phyloP scores from a whole-genome alignment of 176 grass and related monocot genomes.

The Hyparrhenia diplandra region DNA sequence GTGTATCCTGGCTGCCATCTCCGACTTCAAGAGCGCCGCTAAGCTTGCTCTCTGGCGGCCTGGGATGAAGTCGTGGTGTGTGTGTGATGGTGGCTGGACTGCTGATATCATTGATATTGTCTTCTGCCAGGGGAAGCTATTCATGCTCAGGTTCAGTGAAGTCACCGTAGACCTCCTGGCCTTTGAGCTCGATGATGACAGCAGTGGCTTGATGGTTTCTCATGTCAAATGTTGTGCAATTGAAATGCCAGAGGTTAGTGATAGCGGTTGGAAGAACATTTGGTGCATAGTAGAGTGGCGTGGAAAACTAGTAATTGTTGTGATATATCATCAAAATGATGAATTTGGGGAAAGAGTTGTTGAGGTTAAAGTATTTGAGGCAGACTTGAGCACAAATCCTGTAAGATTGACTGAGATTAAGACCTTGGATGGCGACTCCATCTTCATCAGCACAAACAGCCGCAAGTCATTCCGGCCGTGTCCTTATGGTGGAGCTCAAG shows the following conservation, averaged over 20 bases:
- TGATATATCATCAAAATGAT: not conserved
- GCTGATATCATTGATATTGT: not conserved
- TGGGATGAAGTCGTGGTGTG: slow-evolving; percentile 5
- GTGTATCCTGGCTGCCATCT: slow-evolving; percentile 1
- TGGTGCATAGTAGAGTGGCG: slow-evolving; percentile 14
- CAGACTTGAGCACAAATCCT: slow-evolving; percentile 23
- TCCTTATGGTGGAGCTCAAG: not conserved
- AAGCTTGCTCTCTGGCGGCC: not conserved
- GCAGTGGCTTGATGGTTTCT: not conserved
- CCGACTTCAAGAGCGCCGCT: not conserved
- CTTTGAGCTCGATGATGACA: not conserved
- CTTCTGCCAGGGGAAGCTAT: slow-evolving; percentile 21
- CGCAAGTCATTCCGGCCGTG: not conserved
- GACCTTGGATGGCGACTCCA: slow-evolving; percentile 5
- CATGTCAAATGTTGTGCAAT: not conserved
- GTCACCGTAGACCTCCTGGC: not conserved
- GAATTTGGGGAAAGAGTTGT: not conserved
- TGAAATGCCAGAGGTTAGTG: not conserved
- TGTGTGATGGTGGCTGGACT: not conserved
- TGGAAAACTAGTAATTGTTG: not conserved
- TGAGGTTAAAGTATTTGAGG: not conserved
- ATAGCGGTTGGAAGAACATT: no score
- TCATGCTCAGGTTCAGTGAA: not conserved
- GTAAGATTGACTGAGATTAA: not conserved
- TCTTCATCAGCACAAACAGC: not conserved